phyloP scores from a whole-genome alignment of 2,329 filamentous ascomycete species.

The Phyllosticta capitalensis region DNA sequence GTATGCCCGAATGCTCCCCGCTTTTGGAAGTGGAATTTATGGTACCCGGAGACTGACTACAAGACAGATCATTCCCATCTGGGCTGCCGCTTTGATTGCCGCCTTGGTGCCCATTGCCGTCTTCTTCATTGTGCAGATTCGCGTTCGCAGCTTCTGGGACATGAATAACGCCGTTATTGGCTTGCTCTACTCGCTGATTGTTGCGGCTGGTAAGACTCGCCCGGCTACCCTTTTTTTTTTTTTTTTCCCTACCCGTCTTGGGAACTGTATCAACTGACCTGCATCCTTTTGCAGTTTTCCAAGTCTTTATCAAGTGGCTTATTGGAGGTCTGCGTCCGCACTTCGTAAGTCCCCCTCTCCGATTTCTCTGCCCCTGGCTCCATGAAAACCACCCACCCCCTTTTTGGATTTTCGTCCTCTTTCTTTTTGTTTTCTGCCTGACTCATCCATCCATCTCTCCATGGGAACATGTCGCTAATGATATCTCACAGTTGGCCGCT shows the following conservation, averaged over 20 bases:
- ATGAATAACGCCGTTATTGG: conserved; percentile 62
- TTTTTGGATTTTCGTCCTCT: too few species aligned
- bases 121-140: conserved; percentile 57
- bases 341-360: background rate
- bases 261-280: too few species aligned
- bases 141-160: conserved; percentile 43
- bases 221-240: too few species aligned
- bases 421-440: too few species aligned
- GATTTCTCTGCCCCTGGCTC: background rate
- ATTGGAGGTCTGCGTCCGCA: conserved; percentile 54
- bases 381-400: conserved; percentile 41
- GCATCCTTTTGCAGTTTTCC: conserved; percentile 68
- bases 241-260: too few species aligned
- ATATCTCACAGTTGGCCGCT: conserved; percentile 54
- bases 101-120: conserved; percentile 55
- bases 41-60: too few species aligned
- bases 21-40: too few species aligned
- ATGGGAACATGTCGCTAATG: too few species aligned
- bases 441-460: too few species aligned
- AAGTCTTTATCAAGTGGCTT: conserved; percentile 66
- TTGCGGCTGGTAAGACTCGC: too few species aligned
- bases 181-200: conserved; percentile 59
- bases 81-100: conserved; percentile 57
- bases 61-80: conserved; percentile 59
- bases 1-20: conserved; percentile 46